phyloP scores from a whole-genome alignment of 2,329 filamentous ascomycete genomes.

The Nemania diffusa region DNA sequence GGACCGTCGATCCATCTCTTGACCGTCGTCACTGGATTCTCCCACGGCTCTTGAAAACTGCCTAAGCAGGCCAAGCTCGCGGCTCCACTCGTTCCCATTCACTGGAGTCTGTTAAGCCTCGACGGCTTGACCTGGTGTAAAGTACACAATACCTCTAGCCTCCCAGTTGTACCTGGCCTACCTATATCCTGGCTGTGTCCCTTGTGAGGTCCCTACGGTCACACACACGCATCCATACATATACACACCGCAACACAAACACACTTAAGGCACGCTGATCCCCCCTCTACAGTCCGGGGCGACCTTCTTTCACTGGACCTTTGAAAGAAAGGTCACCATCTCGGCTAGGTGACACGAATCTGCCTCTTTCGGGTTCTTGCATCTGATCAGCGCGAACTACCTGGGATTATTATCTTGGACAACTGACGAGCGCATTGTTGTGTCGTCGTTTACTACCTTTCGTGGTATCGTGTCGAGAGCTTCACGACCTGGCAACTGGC shows the following conservation, averaged over 20 bases:
- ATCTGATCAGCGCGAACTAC: slow-evolving; percentile 64
- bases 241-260: slow-evolving; percentile 45
- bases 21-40: slow-evolving; percentile 60
- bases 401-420: slow-evolving; percentile 40
- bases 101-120: slow-evolving; percentile 57
- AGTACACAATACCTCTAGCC: slow-evolving; percentile 54
- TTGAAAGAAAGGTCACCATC: slow-evolving; percentile 49
- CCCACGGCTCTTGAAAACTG: slow-evolving; percentile 41
- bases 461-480: slow-evolving; percentile 41
- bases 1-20: slow-evolving; percentile 64
- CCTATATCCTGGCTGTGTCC: slow-evolving; percentile 50
- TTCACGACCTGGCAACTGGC: slow-evolving; percentile 41
- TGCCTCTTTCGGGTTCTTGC: slow-evolving; percentile 58
- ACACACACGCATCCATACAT: slow-evolving; percentile 15
- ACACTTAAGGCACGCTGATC: slow-evolving; percentile 72
- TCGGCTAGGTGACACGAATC: slow-evolving; percentile 55
- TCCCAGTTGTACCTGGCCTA: slow-evolving; percentile 48
- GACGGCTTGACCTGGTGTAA: slow-evolving; percentile 53
- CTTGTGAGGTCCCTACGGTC: slow-evolving; percentile 50
- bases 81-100: slow-evolving; percentile 57
- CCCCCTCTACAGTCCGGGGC: slow-evolving; percentile 56
- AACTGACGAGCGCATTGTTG: slow-evolving; percentile 25
- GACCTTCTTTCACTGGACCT: slow-evolving; percentile 51
- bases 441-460: slow-evolving; percentile 16
- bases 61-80: slow-evolving; percentile 43